Evolutionary conservation across 768 basidiomycete species (phyloP).

Genomic region (Suillus hirtellus): DNA sequence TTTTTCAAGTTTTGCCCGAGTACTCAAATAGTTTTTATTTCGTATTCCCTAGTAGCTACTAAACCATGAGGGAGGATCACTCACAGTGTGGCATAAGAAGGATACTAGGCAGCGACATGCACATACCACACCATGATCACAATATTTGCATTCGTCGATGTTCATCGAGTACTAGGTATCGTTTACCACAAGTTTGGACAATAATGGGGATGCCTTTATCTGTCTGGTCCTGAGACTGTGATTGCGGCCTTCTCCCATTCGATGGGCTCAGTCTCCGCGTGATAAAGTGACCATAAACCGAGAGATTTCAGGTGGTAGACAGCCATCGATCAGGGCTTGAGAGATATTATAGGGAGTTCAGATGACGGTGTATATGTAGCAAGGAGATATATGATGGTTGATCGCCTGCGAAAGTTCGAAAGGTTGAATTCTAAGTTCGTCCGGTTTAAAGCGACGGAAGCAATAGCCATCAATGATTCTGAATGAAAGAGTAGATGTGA

Average conservation of each 20-base stretch:
- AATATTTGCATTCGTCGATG: no score
- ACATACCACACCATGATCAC: no score
- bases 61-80: no score
- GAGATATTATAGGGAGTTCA: conserved; percentile 19
- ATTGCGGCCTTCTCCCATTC: conserved; percentile 65
- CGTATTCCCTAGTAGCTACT: no score
- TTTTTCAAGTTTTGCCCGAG: no score
- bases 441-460: background rate
- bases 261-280: conserved; percentile 49
- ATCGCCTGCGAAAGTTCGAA: conserved; percentile 1
- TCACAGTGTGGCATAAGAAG: no score
- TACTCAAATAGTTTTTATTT: no score
- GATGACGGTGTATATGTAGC: conserved; percentile 13
- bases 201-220: conserved; percentile 25
- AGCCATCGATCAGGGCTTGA: conserved; percentile 47
- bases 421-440: background rate
- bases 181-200: no score
- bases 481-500: background rate
- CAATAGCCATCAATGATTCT: no score
- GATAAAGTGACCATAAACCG: conserved; percentile 45
- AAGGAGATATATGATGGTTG: conserved; percentile 7
- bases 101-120: no score
- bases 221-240: conserved; percentile 72
- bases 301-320: conserved; percentile 61
- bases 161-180: no score